Evolutionary conservation across 2,329 filamentous ascomycete species (phyloP), one percentile per base, ranked within the genome.

Genomic region (Alternaria alternata): DNA sequence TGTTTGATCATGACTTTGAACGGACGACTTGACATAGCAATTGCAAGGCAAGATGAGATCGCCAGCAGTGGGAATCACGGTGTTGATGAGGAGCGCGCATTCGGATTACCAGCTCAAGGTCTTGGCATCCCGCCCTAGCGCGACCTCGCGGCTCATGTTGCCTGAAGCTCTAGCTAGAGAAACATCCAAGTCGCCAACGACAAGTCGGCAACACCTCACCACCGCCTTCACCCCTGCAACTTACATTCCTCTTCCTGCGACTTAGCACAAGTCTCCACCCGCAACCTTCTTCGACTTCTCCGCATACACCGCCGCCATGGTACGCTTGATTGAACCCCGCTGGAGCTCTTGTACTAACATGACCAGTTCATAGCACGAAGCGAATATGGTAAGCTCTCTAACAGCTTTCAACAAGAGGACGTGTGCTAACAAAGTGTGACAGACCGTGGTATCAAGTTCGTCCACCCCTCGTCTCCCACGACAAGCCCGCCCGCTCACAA

Each of bases 381-480:
- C 80, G 95, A 99, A 94, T 99, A 99, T 86, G 95, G 94, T 95
- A 87, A 85, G 90, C 59, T 7, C 77, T 1, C 42, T 11, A 20
- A 3, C 11, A 14, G 26, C 3, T 42, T 7, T 5, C 26, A 51
- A 54, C 62, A 64, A 11, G 44, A 42, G 52, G 56, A 65, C 63
- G 14, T 12, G 12, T 67, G 63, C 61, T 68, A 65, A 73, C 47
- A 58, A 57, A 72, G n/a, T 7, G 28, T 28, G 51, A 12, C 44
- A 97, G 94, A 98, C 86, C 93, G 94, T 82, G 94, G 94, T 77
- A 97, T 98, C 88, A 98, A 97, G 92, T 95, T 87, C 72, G 89
- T 82, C 66, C 14, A 57, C 52, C 64, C 57, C 54, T 60, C 66
- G 65, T 51, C 63, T 62, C 43, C 28, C 60, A 44, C 38, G 32